Percentiles rank a stretch among this genome's conserved stretches.
Conservation (phyloP, 371 early-diverging fungal species). For the Syncephalastrum sp. region DNA sequence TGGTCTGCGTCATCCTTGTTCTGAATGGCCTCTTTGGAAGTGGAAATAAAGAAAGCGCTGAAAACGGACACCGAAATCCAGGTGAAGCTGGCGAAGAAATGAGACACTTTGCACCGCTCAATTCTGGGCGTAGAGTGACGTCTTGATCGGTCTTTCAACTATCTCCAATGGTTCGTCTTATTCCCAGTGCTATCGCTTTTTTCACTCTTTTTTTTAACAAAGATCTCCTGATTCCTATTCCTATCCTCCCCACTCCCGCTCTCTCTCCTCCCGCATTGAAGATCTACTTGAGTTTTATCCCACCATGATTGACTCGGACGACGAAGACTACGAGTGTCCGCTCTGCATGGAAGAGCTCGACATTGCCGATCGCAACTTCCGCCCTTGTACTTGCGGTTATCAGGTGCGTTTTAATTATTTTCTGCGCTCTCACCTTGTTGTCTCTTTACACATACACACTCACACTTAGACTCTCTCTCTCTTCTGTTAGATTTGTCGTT, state of each 20-base stretch:
- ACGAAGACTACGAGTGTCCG: constrained; percentile 92
- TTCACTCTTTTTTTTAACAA: neutral
- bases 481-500: constrained; percentile 87
- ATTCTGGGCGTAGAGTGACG: too few relatives aligned
- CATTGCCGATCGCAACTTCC: constrained; percentile 90
- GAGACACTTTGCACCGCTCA: too few relatives aligned
- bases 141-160: too few relatives aligned
- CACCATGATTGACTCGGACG: constrained; percentile 53
- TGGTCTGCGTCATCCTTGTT: constrained; percentile 60
- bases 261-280: neutral
- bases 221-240: neutral
- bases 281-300: neutral
- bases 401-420: constrained; percentile 58
- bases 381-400: constrained; percentile 97
- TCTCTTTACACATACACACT: neutral
- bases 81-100: too few relatives aligned
- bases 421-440: neutral
- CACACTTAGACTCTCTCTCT: too few relatives aligned
- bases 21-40: constrained; percentile 1
- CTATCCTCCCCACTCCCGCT: neutral
- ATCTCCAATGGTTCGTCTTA: too few relatives aligned
- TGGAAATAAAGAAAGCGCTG: neutral
- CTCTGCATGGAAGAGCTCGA: constrained; percentile 98
- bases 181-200: too few relatives aligned
- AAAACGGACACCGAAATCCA: neutral